These are phyloP conservation scores for Eutrema salsugineum DNA, from an alignment of 441 rosid genomes.

Conservation along the genomic window DNA sequence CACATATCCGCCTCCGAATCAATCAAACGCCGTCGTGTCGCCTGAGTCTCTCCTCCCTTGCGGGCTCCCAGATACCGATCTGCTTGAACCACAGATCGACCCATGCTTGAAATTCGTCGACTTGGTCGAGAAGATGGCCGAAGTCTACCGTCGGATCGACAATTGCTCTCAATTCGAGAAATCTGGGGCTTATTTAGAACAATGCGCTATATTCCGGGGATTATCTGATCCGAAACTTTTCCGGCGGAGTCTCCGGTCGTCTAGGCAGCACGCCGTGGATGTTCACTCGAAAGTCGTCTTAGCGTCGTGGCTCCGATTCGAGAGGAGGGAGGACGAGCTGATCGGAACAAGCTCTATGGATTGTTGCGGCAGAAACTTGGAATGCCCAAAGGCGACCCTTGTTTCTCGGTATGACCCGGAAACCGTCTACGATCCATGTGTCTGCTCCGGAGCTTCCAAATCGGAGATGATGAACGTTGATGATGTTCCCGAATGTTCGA, in stretches of 20 bases:
- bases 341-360: slow-evolving; percentile 72
- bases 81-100: slow-evolving; percentile 75
- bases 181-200: slow-evolving; percentile 55
- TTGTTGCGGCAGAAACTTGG: slow-evolving; percentile 77
- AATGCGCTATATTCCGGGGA: slow-evolving; percentile 71
- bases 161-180: slow-evolving; percentile 52
- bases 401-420: slow-evolving; percentile 73
- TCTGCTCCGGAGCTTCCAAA: slow-evolving; percentile 42
- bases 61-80: slow-evolving; percentile 72
- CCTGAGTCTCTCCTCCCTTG: slow-evolving; percentile 62
- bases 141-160: slow-evolving; percentile 53
- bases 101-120: slow-evolving; percentile 67
- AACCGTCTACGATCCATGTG: slow-evolving; percentile 59
- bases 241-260: slow-evolving; percentile 67
- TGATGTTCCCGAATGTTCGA: slow-evolving; percentile 53
- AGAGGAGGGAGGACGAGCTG: slow-evolving; percentile 94
- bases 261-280: slow-evolving; percentile 73
- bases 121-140: slow-evolving; percentile 66
- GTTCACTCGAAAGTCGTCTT: slow-evolving; percentile 76
- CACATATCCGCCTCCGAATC: slow-evolving; percentile 29
- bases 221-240: slow-evolving; percentile 71
- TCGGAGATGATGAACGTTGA: slow-evolving; percentile 28
- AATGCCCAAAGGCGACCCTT: slow-evolving; percentile 82
- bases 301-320: slow-evolving; percentile 81
- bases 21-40: slow-evolving; percentile 16